Evolutionary conservation across 1,139 yeast species (phyloP), one percentile per base, ranked within the genome.

Genomic region (Wickerhamomyces sp.): DNA sequence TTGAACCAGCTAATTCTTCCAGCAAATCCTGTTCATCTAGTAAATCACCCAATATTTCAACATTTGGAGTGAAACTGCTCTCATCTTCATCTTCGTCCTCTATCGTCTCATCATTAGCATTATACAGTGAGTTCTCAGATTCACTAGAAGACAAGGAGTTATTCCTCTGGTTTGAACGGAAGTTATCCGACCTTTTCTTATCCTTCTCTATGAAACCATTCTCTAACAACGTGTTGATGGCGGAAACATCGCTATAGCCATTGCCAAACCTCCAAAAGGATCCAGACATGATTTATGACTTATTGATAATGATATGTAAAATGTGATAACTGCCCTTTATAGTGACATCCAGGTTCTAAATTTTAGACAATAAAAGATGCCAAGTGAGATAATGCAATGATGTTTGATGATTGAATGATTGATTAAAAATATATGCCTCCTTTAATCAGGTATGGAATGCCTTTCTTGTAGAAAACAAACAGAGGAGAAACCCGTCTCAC

Each of bases 241-340:
- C 78, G 10, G 91, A 81, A 41, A 82, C 78, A 43, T 89, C 79
- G 43, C 90, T 79, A 64, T 86, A 86, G 52, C 89, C 93, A 64
- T 84, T 86, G 46, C 91, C 88, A 66, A 88, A 86, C 65, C 88
- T 84, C 98, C 98, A 91, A 66, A 90, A 91, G 39, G 93, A 78
- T 33, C 87, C 85, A 4, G 91, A 82, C 93, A 84, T 84, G 38
- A 11, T 36, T 32, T 4, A 30, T 32, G 27, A 37, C 6, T 27
- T 30, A 13, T 30, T 15, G 29, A 30, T 37, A 11, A n/a, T 37
- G 33, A 27, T 14, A 14, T 27, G 30, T 10, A 26, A 27, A 27
- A 15, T 15, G 5, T 27, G 18, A n/a, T 7, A 10, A 29, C 23
- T 23, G 18, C 14, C 13, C 9, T 35, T 35, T 35, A 10, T 35